phyloP scores from a whole-genome alignment of 2,329 filamentous ascomycete genomes.

The Aspergillus sp. region DNA sequence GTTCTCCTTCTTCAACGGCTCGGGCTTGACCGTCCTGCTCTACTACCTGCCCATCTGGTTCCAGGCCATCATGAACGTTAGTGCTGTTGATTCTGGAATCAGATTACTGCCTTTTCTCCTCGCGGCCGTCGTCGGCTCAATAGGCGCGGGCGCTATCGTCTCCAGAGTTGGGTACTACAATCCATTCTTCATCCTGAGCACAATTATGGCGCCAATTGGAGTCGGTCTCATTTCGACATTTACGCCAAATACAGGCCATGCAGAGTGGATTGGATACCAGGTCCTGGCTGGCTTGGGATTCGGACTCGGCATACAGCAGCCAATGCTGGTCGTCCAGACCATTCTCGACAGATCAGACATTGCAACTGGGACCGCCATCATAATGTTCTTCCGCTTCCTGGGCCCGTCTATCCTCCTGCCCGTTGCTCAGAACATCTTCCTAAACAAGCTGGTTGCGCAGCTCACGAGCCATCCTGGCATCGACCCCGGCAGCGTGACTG shows the following conservation, averaged over 20 bases:
- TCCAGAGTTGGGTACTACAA: not conserved
- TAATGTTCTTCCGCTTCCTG: not conserved
- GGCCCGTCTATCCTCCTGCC: not conserved
- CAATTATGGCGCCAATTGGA: slow-evolving; percentile 35
- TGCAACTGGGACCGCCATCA: not conserved
- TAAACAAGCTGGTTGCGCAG: not conserved
- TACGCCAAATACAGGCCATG: slow-evolving; percentile 27
- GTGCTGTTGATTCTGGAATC: slow-evolving; percentile 46
- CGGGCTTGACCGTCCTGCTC: not conserved
- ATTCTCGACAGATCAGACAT: not conserved
- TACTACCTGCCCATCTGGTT: slow-evolving; percentile 48
- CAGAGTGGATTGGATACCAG: slow-evolving; percentile 42
- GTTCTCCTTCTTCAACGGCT: not conserved
- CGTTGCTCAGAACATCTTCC: not conserved
- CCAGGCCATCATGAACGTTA: slow-evolving; percentile 46
- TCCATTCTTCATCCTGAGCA: not conserved
- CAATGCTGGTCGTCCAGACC: slow-evolving; percentile 11
- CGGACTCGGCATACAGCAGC: slow-evolving; percentile 37
- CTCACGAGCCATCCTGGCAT: too few relatives aligned
- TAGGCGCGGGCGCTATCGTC: not conserved
- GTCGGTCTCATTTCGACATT: slow-evolving; percentile 44
- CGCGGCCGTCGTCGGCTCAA: slow-evolving; percentile 27
- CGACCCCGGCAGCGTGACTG: too few relatives aligned
- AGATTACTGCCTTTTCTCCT: slow-evolving; percentile 38
- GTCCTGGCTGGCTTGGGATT: slow-evolving; percentile 35